phyloP scores from a whole-genome alignment of 805 yeast genomes.

The Yarrowia sp. region DNA sequence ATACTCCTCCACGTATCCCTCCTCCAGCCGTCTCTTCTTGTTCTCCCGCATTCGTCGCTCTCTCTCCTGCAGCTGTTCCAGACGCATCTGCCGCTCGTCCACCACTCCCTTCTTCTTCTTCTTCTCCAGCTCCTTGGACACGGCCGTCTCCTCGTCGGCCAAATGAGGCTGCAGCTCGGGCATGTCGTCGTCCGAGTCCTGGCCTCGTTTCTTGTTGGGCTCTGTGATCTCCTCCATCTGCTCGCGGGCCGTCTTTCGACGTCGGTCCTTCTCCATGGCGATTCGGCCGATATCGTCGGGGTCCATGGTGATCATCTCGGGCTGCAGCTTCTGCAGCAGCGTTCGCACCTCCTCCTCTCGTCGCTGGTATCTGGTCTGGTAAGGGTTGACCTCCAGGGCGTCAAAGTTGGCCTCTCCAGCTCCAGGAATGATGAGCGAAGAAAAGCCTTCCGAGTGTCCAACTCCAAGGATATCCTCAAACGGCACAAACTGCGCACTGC shows the following conservation, averaged over 20 bases:
- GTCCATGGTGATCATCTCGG: conserved; percentile 91
- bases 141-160: conserved; percentile 80
- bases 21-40: conserved; percentile 51
- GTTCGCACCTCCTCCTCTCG: conserved; percentile 90
- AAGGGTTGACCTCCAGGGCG: conserved; percentile 92
- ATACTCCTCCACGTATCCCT: conserved; percentile 59
- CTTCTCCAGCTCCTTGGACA: conserved; percentile 81
- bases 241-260: conserved; percentile 64
- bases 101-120: conserved; percentile 77
- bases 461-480: conserved; percentile 95
- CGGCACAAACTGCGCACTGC: conserved; percentile 78
- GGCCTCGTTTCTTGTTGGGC: conserved; percentile 53
- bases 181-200: conserved; percentile 58
- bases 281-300: conserved; percentile 87
- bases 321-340: conserved; percentile 83
- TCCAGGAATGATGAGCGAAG: conserved; percentile 92
- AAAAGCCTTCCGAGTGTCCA: conserved; percentile 79
- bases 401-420: conserved; percentile 98
- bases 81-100: conserved; percentile 80
- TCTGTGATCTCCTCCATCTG: conserved; percentile 51
- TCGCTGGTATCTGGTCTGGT: conserved; percentile 88
- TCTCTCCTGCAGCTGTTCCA: conserved; percentile 56
- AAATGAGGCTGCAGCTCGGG: conserved; percentile 70
- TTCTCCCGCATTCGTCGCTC: conserved; percentile 24
- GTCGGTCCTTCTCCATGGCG: conserved; percentile 67